These are phyloP conservation scores for Monascus ruber DNA, from an alignment of 2,329 filamentous ascomycete genomes.

Conservation along the genomic window DNA sequence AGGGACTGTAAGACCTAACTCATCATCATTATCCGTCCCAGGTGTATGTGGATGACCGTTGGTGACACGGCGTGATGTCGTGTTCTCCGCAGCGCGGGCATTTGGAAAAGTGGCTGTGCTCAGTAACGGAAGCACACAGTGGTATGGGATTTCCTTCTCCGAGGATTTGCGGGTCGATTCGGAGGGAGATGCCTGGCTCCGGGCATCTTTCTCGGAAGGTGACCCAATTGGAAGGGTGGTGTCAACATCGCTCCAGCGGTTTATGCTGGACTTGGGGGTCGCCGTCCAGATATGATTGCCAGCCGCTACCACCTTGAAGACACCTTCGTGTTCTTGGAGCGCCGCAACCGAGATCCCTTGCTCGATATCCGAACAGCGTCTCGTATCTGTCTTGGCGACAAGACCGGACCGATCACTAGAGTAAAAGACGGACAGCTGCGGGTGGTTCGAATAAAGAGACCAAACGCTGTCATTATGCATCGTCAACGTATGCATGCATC, in stretches of 20 bases:
- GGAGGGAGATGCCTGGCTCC: constrained; percentile 21
- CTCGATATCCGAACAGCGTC: constrained; percentile 64
- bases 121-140: constrained; percentile 69
- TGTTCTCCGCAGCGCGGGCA: constrained; percentile 44
- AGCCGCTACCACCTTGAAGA: constrained; percentile 47
- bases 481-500: constrained; percentile 95
- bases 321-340: constrained; percentile 75
- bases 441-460: constrained; percentile 84
- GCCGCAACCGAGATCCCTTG: constrained; percentile 85
- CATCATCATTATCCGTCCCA: constrained; percentile 42
- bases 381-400: constrained; percentile 91
- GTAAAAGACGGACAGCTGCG: constrained; percentile 80
- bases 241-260: constrained; percentile 80
- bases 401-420: constrained; percentile 85
- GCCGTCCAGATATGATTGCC: constrained; percentile 81
- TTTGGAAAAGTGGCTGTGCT: constrained; percentile 69
- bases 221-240: constrained; percentile 57
- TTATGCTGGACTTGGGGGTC: constrained; percentile 81
- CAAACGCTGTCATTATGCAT: constrained; percentile 99
- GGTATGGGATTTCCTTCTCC: constrained; percentile 57
- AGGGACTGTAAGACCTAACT: constrained; percentile 45
- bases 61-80: constrained; percentile 38
- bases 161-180: constrained; percentile 17
- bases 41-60: constrained; percentile 45
- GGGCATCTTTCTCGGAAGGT: constrained; percentile 31